Evolutionary conservation across 345 rosid species (phyloP).

Genomic region (Angophora floribunda): DNA sequence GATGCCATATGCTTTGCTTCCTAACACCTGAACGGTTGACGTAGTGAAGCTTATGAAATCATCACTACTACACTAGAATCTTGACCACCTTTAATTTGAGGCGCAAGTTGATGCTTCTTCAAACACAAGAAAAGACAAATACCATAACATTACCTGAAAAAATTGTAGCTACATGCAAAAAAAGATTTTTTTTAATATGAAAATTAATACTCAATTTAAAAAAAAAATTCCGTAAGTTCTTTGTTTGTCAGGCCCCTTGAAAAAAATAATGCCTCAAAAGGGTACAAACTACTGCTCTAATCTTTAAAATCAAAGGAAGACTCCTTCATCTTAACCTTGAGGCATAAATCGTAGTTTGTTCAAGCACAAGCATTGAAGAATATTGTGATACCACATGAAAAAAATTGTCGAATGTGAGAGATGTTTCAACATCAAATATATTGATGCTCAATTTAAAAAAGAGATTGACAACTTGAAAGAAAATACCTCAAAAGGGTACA

Average conservation of each 20-base stretch:
- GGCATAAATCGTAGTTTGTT: fast-evolving
- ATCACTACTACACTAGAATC: neutral
- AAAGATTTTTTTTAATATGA: neutral
- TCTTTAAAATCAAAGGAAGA: neutral
- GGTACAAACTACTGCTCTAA: neutral
- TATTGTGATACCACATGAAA: fast-evolving
- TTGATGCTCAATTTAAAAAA: neutral
- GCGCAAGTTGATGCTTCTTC: neutral
- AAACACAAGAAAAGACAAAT: neutral
- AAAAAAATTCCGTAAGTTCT: neutral
- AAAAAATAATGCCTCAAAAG: neutral
- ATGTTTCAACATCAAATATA: neutral
- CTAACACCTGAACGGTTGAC: neutral
- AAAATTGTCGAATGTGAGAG: neutral
- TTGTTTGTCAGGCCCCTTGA: neutral
- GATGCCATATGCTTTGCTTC: neutral
- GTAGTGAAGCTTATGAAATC: neutral
- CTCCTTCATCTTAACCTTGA: neutral
- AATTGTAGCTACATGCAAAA: neutral
- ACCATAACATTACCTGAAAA: neutral
- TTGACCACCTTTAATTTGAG: neutral
- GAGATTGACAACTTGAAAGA: neutral
- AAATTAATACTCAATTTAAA: neutral
- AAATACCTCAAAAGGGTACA: neutral
- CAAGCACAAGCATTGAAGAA: neutral